Evolutionary conservation across 139 green algal species (phyloP).

Genomic region (Marvania coccoides): DNA sequence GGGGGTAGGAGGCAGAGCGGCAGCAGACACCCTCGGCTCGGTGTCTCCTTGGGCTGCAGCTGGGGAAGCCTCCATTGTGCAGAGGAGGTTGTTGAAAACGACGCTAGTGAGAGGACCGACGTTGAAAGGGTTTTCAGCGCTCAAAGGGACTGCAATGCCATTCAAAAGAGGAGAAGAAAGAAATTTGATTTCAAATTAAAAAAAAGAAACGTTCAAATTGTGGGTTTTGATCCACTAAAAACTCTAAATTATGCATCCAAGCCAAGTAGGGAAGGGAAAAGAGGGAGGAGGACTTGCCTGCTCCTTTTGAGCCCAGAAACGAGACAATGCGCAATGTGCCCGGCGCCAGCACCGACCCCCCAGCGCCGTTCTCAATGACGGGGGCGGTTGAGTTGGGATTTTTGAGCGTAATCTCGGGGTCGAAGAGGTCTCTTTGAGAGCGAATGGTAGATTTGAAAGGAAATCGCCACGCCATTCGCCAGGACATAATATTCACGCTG

Average conservation of each 20-base stretch:
- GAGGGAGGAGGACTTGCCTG: not conserved
- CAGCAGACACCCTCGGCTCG: not conserved
- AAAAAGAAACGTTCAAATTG: no score
- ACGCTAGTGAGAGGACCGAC: not conserved
- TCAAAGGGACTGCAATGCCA: conserved; percentile 7
- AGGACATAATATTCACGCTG: conserved; percentile 16
- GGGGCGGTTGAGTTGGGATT: not conserved
- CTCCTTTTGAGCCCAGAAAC: conserved; percentile 25
- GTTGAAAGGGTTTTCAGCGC: conserved; percentile 29
- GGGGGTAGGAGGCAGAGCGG: not conserved
- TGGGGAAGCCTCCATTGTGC: conserved; percentile 10
- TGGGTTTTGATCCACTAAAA: not conserved
- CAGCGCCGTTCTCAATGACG: not conserved
- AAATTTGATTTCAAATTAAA: not conserved
- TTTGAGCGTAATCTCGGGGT: conserved; percentile 1
- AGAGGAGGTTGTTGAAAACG: conserved; percentile 55
- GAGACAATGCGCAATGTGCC: not conserved
- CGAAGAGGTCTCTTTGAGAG: conserved; percentile 11
- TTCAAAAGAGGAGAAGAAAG: not conserved
- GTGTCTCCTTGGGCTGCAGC: not conserved
- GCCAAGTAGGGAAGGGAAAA: not conserved
- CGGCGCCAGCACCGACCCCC: not conserved
- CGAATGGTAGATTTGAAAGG: conserved; percentile 9
- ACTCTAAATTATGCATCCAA: no score
- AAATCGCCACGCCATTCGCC: conserved; percentile 57